A percentile compares a stretch with the other conserved stretches of the same genome.
Evolutionary conservation across 148 eudicot species (phyloP).

Genomic region (Rheum nobile): DNA sequence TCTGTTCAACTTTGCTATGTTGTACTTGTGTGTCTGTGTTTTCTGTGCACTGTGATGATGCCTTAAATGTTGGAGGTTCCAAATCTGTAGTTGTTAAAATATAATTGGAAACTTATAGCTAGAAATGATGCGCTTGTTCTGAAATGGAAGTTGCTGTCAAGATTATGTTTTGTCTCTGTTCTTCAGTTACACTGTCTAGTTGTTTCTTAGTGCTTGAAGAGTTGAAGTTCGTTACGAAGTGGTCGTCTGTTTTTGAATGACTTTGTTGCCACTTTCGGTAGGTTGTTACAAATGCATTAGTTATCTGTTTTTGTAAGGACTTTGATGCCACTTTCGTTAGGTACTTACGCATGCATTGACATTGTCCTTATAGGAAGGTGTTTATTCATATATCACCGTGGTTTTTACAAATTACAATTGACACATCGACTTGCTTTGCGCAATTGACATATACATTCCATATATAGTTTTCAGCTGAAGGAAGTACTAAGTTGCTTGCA

Average conservation of each 20-base stretch:
- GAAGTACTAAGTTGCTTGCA: not conserved
- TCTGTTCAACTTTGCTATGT: constrained; percentile 10
- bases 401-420: too few species aligned
- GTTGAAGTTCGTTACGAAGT: too few species aligned
- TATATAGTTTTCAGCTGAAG: not conserved
- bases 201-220: not conserved
- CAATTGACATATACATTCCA: not conserved
- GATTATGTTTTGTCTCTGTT: not conserved
- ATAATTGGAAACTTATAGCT: not conserved
- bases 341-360: not conserved
- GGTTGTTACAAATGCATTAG: not conserved
- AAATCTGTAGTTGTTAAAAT: not conserved
- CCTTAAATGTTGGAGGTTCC: not conserved
- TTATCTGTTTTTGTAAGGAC: not conserved
- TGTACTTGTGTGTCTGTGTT: constrained; percentile 2
- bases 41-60: not conserved
- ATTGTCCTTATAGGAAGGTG: not conserved
- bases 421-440: too few species aligned
- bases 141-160: not conserved
- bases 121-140: not conserved
- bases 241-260: too few species aligned
- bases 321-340: not conserved
- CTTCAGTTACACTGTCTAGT: not conserved
- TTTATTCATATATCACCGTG: not conserved
- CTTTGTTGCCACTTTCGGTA: too few species aligned